Base-by-base conservation (phyloP, 257 asterid genomes). In the Capsicum rhomboideum region DNA sequence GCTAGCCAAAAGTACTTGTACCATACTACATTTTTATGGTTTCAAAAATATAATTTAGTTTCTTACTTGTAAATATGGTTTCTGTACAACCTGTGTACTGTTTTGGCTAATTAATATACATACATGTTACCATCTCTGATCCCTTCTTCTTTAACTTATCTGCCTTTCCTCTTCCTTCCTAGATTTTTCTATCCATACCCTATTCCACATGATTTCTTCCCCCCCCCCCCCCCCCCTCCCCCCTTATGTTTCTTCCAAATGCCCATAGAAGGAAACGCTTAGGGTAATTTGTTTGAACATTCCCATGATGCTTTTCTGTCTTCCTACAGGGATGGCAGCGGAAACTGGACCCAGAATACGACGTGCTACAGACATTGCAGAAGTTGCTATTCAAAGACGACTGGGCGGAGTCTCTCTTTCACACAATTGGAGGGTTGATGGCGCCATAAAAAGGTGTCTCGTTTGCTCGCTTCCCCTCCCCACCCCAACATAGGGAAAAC, bases 291-390 rank as follows among this genome's bases (percentile, higher is more conserved):
- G 21, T 18, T 59, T 44, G 77, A 42, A 40, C 17, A 44, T 61
- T 66, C n/a, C 9, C 52, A 49, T 42, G 21, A 34, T 56, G 66
- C 37, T 31, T 85, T 26, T 56, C 17, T 78, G 21, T 66, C 83
- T 31, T 84, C 42, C 79, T 87, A 82, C 82, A 93, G 98, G 98
- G 97, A 29, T 95, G 98, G 97, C 98, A 95, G 89, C 92, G 94
- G 83, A 95, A 95, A 89, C 97, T 95, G 82, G 98, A 95, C 83
- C 98, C 98, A 0, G 93, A 88, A 64, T 95, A 91, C 72, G 92
- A 95, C 59, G 95, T 91, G 59, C 83, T 95, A 88, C 90, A 89
- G 68, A 87, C 98, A 8, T 81, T 95, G 87, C 95, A 92, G 56
- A 72, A 85, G 17, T 88, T 93, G 90, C 95, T 93, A 83, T 94